A percentile compares a stretch with the other conserved stretches of the same genome.
phyloP scores from a whole-genome alignment of 768 basidiomycete genomes.

The Podaxis sp. region DNA sequence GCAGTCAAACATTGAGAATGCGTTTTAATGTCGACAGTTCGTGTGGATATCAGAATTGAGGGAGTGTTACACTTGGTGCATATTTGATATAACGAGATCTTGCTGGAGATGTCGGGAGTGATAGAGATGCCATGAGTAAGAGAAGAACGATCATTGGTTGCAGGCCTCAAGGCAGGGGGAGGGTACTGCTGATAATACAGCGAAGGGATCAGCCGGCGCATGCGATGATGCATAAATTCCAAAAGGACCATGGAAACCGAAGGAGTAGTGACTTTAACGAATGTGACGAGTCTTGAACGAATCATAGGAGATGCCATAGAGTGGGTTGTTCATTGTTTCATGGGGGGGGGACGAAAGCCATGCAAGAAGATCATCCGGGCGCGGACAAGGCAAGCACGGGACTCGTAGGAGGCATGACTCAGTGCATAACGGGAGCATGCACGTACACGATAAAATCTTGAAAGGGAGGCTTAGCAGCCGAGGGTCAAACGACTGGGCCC shows the following conservation, averaged over 20 bases:
- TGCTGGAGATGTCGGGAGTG: constrained; percentile 6
- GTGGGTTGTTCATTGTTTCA: not conserved
- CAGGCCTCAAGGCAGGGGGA: not conserved
- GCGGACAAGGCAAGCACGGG: not conserved
- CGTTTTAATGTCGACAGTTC: constrained; percentile 10
- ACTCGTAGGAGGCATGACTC: not conserved
- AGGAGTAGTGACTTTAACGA: constrained; percentile 2
- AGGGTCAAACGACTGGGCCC: constrained; percentile 53
- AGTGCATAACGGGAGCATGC: not conserved
- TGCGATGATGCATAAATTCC: not conserved
- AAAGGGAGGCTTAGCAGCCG: constrained; percentile 1
- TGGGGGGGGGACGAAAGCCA: not conserved
- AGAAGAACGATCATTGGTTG: not conserved
- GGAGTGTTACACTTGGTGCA: constrained; percentile 11
- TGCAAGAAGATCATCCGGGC: not conserved
- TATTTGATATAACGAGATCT: constrained; percentile 10
- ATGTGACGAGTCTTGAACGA: constrained; percentile 1
- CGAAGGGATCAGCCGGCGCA: not conserved
- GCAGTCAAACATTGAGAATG: constrained; percentile 11
- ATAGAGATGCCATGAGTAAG: constrained; percentile 3
- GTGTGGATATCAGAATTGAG: constrained; percentile 10
- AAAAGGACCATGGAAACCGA: not conserved
- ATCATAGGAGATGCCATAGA: constrained; percentile 2
- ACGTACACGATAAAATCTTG: not conserved
- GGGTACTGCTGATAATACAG: constrained; percentile 13